Conservation (phyloP, 208 protist genomes). For the Trypanosomatidae sp. region DNA sequence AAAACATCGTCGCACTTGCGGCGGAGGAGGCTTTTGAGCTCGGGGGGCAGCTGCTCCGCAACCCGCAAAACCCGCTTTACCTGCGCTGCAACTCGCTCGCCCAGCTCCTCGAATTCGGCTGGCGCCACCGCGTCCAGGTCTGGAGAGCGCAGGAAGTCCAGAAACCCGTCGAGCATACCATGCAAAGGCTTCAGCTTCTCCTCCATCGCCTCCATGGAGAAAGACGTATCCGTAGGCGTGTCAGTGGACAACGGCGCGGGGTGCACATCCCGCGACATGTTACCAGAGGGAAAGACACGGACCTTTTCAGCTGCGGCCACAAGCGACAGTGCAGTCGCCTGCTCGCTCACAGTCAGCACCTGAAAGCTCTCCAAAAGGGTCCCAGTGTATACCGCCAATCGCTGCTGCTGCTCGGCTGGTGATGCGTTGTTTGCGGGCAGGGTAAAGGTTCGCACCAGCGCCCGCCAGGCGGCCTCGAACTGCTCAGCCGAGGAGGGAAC, state of each 20-base stretch:
- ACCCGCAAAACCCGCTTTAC: constrained; percentile 44
- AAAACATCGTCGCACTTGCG: constrained; percentile 54
- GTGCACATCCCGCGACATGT: neutral
- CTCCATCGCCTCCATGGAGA: constrained; percentile 4
- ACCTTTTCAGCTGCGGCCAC: constrained; percentile 25
- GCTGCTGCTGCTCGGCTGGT: constrained; percentile 22
- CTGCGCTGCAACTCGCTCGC: constrained; percentile 38
- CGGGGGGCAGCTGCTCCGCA: constrained; percentile 37
- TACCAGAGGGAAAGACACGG: neutral
- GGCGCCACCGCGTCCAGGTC: constrained; percentile 21
- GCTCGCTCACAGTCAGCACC: constrained; percentile 30
- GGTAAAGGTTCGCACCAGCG: constrained; percentile 19
- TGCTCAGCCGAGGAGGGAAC: constrained; percentile 10
- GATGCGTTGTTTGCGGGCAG: constrained; percentile 8
- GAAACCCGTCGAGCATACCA: constrained; percentile 66
- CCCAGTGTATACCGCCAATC: constrained; percentile 37
- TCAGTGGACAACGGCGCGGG: neutral
- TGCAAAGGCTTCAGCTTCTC: constrained; percentile 39
- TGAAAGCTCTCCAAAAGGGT: constrained; percentile 52
- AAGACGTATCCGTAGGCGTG: neutral
- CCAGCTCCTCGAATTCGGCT: constrained; percentile 33
- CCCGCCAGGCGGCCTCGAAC: constrained; percentile 25
- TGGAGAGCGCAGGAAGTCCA: constrained; percentile 42
- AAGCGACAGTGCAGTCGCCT: constrained; percentile 42
- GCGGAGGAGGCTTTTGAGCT: constrained; percentile 33